Evolutionary conservation across 2,329 filamentous ascomycete genomes (phyloP).

Genomic region (Botrytis byssoidea): DNA sequence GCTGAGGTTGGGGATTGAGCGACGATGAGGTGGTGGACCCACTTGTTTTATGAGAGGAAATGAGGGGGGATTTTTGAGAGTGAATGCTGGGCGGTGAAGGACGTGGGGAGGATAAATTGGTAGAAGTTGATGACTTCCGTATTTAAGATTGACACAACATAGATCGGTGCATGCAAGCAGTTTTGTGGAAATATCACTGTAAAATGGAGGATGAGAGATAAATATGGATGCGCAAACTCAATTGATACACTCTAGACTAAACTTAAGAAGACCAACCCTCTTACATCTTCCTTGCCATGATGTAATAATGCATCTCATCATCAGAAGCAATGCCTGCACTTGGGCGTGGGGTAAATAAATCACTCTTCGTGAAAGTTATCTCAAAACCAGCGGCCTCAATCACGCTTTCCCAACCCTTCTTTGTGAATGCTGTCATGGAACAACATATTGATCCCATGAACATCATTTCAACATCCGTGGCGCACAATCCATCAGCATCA

Average conservation of each 20-base stretch:
- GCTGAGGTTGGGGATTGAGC: neutral
- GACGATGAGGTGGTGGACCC: neutral
- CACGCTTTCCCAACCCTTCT: slow-evolving; percentile 14
- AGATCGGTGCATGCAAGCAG: neutral
- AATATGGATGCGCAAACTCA: neutral
- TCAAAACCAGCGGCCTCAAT: slow-evolving; percentile 18
- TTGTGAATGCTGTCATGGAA: slow-evolving; percentile 18
- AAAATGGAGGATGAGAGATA: neutral
- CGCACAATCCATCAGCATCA: slow-evolving; percentile 25
- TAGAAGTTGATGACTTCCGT: neutral
- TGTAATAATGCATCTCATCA: slow-evolving; percentile 18
- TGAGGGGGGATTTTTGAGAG: neutral
- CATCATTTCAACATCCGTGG: slow-evolving; percentile 18
- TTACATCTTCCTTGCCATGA: slow-evolving; percentile 12
- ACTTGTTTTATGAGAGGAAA: neutral
- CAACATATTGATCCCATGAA: slow-evolving; percentile 27
- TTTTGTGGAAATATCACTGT: neutral
- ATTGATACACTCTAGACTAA: neutral
- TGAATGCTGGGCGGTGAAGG: neutral
- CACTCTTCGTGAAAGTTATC: slow-evolving; percentile 14
- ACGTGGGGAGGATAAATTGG: too few species aligned
- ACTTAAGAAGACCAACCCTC: neutral
- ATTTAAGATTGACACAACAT: neutral
- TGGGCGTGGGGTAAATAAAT: slow-evolving; percentile 6
- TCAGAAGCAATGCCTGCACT: slow-evolving; percentile 1